Conservation (phyloP, 441 rosid species). For the Croton setiger region DNA sequence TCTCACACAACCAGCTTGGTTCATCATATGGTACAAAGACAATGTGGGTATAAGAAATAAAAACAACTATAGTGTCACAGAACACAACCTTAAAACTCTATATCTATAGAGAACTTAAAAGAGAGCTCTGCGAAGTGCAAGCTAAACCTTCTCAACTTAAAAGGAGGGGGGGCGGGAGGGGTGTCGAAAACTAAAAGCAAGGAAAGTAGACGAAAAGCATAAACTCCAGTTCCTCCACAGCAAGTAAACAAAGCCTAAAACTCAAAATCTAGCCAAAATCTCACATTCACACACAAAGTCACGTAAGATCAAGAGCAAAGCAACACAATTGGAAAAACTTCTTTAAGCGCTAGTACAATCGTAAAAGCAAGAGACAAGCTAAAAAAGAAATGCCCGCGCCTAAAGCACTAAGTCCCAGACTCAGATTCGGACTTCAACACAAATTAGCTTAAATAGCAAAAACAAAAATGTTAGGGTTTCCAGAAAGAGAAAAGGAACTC, state of each 20-base stretch:
- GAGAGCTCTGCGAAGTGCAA: neutral
- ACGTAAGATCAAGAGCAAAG: slow-evolving; percentile 30
- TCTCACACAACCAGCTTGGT: neutral
- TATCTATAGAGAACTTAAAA: neutral
- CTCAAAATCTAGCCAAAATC: slow-evolving; percentile 17
- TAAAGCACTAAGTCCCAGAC: slow-evolving; percentile 14
- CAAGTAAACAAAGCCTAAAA: slow-evolving; percentile 18
- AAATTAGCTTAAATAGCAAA: neutral
- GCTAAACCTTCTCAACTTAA: neutral
- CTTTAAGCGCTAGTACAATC: slow-evolving; percentile 8
- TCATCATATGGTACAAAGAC: neutral
- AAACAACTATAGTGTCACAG: neutral
- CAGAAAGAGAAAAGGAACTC: slow-evolving; percentile 27
- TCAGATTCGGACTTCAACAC: slow-evolving; percentile 22
- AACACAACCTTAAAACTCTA: neutral
- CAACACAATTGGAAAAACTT: slow-evolving; percentile 19
- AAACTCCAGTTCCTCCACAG: slow-evolving; percentile 12
- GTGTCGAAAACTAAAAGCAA: neutral
- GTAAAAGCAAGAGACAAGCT: slow-evolving; percentile 18
- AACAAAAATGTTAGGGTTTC: slow-evolving; percentile 41
- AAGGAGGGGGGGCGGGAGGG: no score
- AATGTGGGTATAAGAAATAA: neutral
- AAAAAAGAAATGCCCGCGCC: slow-evolving; percentile 18
- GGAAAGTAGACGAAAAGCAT: neutral
- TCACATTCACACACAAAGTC: slow-evolving; percentile 16